phyloP scores from a whole-genome alignment of 495 filamentous ascomycete genomes.

The Glonium stellatum region DNA sequence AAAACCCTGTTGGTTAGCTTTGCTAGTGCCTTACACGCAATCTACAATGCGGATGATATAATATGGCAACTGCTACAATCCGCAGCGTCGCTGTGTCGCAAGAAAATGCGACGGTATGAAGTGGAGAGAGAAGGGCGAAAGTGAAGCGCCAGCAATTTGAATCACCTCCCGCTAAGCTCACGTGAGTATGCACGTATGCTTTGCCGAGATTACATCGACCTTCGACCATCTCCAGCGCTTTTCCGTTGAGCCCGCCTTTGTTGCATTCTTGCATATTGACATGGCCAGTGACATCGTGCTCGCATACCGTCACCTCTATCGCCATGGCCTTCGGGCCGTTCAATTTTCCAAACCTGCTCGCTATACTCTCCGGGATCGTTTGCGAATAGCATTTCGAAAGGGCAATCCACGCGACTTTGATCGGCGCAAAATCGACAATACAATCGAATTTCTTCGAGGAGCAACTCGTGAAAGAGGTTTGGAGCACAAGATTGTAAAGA shows the following conservation, averaged over 20 bases:
- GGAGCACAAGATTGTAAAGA: conserved; percentile 77
- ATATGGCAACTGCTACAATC: neutral
- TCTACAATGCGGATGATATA: neutral
- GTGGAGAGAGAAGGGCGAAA: neutral
- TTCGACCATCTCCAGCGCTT: neutral
- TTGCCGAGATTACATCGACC: neutral
- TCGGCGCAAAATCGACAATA: conserved; percentile 57
- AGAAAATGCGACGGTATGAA: neutral
- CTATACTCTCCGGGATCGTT: conserved; percentile 53
- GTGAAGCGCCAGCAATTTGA: neutral
- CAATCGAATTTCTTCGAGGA: conserved; percentile 65
- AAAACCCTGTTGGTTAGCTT: neutral
- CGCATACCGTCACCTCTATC: conserved; percentile 76
- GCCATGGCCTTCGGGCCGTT: conserved; percentile 65
- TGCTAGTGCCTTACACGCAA: neutral
- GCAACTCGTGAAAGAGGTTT: conserved; percentile 60
- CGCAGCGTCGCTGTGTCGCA: neutral
- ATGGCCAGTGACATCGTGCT: conserved; percentile 48
- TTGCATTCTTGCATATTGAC: neutral
- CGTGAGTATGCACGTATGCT: too few species aligned
- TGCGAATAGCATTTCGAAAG: conserved; percentile 67
- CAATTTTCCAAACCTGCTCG: conserved; percentile 74
- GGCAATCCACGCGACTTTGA: conserved; percentile 48
- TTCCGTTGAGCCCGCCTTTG: neutral
- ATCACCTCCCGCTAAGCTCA: too few species aligned